Evolutionary conservation across 1,284 basidiomycete species (phyloP).

Genomic region (Coriolopsis trogii): DNA sequence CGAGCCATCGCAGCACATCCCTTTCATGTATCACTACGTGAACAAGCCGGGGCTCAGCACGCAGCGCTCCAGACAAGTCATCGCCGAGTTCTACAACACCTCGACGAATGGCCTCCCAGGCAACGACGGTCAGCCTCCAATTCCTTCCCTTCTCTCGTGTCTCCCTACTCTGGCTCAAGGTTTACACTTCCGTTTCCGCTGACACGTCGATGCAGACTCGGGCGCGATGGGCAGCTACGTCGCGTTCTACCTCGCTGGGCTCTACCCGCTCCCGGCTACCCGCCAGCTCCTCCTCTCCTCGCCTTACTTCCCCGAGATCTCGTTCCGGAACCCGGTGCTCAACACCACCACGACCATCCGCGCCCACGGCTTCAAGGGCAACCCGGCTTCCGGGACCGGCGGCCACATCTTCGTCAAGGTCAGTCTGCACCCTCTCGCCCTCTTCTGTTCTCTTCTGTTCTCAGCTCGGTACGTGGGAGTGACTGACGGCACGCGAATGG

Average conservation of each 20-base stretch:
- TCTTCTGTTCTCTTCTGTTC: neutral
- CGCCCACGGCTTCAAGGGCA: constrained; percentile 52
- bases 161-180: neutral
- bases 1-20: constrained; percentile 65
- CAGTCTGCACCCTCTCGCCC: constrained; percentile 49
- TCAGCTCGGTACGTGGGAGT: neutral
- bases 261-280: constrained; percentile 67
- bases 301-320: constrained; percentile 61
- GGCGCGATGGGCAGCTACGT: constrained; percentile 75
- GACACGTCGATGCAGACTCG: constrained; percentile 28
- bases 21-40: constrained; percentile 69
- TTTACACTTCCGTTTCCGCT: too few species aligned
- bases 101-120: constrained; percentile 57
- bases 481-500: neutral
- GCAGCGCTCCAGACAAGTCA: constrained; percentile 56
- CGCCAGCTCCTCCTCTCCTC: constrained; percentile 62
- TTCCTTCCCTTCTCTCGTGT: neutral
- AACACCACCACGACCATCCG: constrained; percentile 60
- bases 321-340: constrained; percentile 61
- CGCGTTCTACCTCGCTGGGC: constrained; percentile 59
- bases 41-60: constrained; percentile 59
- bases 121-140: constrained; percentile 53
- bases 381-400: constrained; percentile 51
- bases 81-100: constrained; percentile 57
- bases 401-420: constrained; percentile 52